Evolutionary conservation across 2,329 filamentous ascomycete species (phyloP), one percentile per base, ranked within the genome.

Genomic region (Alternaria hordeiaustralica): DNA sequence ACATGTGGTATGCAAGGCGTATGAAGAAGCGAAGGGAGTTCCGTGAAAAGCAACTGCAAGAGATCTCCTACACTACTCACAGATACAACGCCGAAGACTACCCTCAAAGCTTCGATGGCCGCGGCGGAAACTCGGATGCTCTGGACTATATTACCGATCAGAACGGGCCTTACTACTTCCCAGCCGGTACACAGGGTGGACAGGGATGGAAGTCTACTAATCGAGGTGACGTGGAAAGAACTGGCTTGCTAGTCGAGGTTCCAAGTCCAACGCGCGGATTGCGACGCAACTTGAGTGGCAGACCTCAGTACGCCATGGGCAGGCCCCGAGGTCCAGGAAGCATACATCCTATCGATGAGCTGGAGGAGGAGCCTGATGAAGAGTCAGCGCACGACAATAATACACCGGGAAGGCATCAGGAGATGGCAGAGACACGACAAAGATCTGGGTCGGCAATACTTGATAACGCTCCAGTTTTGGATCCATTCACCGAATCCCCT

Each of bases 301-400:
- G 75, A 45, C 80, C 80, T 49, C 70, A 75, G 15, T 86, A 84
- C 68, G 84, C 86, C 30, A 84, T 86, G 55, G 80, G 78, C 46
- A 81, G 85, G 55, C 77, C 83, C 30, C 82, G 84, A 18, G 83
- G 83, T 8, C 84, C 85, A 30, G 84, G 85, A 4, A 80, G 83
- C 23, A 90, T 90, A 25, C 88, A 89, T 71, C 87, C 87, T 0
- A 90, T 90, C 49, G 87, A 89, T 41, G 87, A 89, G 72, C 79
- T 84, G 12, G 88, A 90, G 62, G 88, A 89, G 65, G 86, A 88
- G 55, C 59, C 69, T 9, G 72, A 74, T 6, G 65, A 62, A 4
- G 66, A 72, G n/a, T 33, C 61, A 9, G 33, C 60, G 2, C 71
- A 66, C 21, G 72, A 75, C 12, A 60, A 66, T 15, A 66, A 63